Evolutionary conservation across 805 yeast genomes (phyloP), one percentile per base, ranked within the genome.

Genomic region (Metschnikowia proteae): DNA sequence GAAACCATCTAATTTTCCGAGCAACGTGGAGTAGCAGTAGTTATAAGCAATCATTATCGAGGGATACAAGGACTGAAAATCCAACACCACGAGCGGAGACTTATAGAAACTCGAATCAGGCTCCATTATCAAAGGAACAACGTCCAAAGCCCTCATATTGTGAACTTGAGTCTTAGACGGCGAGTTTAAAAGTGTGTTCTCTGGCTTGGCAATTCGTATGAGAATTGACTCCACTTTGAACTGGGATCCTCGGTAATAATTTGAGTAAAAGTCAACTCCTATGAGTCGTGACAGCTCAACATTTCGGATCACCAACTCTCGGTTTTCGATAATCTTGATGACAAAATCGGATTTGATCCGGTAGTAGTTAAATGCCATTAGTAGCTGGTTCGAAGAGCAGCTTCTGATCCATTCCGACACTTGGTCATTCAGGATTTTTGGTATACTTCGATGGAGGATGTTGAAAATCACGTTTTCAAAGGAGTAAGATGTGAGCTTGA

Each of bases 1-100:
- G 54, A 80, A 78, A 6, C 81, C 82, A 43, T 78, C 72, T 23
- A 87, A 61, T 47, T 81, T 71, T 1, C 94, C 92, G 2, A 87
- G 48, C 43, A 86, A 61, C 0, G 94, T 87, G 0, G 92, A 82
- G 57, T 81, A 88, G 60, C 96, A 92, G 55, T 94, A 71, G 65
- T 94, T 94, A 67, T 94, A 98, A 0, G 99, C 99, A 96, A 95
- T 94, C 96, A 94, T 91, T 60, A 94, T 94, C 50, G 97, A 91
- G 0, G 99, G 99, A 61, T 94, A 94, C 43, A 94, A 74, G 0
- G 97, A 89, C 59, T 92, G 96, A 60, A 94, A 94, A 63, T 94
- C 99, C 22, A 94, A 67, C 0, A 94, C 98, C 13, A 91, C 79
- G 28, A 94, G 71, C 0, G 99, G 99, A 49, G 92, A 85, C 48